Base-by-base conservation (phyloP, 495 filamentous ascomycete species). In the Penicillium coprophilum region DNA sequence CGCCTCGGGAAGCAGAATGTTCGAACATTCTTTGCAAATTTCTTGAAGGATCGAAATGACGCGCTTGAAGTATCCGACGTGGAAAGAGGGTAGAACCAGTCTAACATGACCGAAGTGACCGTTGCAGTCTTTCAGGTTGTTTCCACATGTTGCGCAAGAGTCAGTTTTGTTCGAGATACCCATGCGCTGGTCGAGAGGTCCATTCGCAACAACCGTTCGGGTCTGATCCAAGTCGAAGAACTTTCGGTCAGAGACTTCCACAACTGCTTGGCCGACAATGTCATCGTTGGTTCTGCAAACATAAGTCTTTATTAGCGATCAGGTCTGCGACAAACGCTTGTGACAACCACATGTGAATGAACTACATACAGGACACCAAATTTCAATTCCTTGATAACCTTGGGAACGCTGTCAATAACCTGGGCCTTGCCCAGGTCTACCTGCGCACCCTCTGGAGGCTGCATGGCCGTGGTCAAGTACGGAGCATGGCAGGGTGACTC, bases 31-130 rank as follows among this genome's bases (percentile, higher is more conserved):
- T 69, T 98, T 98, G 85, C 94, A 98, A 60, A 98, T 92, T 58
- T 91, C 87, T 66, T 96, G 90, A 32, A 97, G 78, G 43, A 96
- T 91, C 17, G 84, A 82, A 55, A 95, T 90, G 40, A 93, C 90
- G 59, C 92, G 87, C 64, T 89, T 92, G 64, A 97, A 86, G 64
- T 96, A 98, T 53, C 94, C 94, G 58, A 97, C 89, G 66, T 97
- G 94, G 62, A 97, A 96, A 27, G 88, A 88, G 6, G 94, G 94
- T 11, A 98, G 79, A 8, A 92, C 90, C 20, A 98, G 81, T 67
- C 87, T 82, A 56, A 97, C 85, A 72, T 96, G 88, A 39, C 94
- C 94, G 58, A 97, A 98, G 72, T 98, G 94, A 23, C 94, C 94
- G 58, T 92, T 92, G 70, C 94, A 98, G 44, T 85, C 79, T 53